Base-by-base conservation (phyloP, 805 yeast species). In the Candida ascalaphidarum region DNA sequence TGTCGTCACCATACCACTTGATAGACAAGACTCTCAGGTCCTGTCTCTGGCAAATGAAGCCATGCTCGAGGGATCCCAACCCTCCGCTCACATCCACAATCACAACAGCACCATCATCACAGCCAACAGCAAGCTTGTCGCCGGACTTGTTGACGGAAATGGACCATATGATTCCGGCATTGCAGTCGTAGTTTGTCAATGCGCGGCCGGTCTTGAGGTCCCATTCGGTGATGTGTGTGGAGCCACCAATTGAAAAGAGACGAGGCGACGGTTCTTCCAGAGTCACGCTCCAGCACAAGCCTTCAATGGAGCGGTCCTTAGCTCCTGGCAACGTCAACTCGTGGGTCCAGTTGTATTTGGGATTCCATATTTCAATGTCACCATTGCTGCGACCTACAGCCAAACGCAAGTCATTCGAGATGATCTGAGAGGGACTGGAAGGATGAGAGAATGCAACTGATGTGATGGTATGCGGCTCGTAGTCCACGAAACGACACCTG, bases 321-420 rank as follows among this genome's bases (percentile, higher is more conserved):
- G 94, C 85, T 9, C 97, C 96, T 31, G 71, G 73, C 24, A 89
- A 63, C 0, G 63, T 56, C 23, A 58, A 25, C 46, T 92, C 96
- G 38, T 83, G 85, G 29, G 74, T 58, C 96, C 96, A 88, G 43
- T 72, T 70, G 36, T 68, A 65, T 43, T 77, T 66, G 22, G 95
- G 95, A 51, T 84, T 84, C 96, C 97, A 89, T 19, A 92, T 76
- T 55, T 92, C 98, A 34, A 92, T 81, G 46, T 88, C 88, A 22
- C 99, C 99, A 49, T 92, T 88, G 25, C 84, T 73, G 51, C 96
- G 71, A 17, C 96, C 97, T 5, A 89, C 81, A 1, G 97, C 96
- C 21, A 92, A 57, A 34, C 96, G 66, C 31, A 85, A 60, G 34
- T 72, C 77, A 14, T 52, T 55, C 16, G 74, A 77, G 1, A 45